Percentiles rank a stretch among this genome's conserved stretches.
Conservation (phyloP, 257 asterid species). For the Petunia secreta region DNA sequence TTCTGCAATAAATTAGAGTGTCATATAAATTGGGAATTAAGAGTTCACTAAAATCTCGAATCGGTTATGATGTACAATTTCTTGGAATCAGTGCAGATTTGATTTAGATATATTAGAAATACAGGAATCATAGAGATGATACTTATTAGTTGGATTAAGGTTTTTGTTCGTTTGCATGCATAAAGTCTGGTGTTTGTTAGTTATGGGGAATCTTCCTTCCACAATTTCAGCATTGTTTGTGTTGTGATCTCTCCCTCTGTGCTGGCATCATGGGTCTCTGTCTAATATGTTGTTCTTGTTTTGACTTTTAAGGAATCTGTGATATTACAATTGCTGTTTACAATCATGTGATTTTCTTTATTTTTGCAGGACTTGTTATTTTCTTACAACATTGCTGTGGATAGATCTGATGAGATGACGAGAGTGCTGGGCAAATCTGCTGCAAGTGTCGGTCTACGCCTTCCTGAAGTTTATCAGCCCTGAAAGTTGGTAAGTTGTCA, state of each 20-base stretch:
- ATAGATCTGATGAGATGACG: constrained; percentile 81
- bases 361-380: constrained; percentile 67
- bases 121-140: no score
- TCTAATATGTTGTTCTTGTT: neutral
- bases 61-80: neutral
- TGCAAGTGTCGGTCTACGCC: constrained; percentile 90
- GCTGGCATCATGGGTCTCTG: neutral
- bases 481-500: constrained; percentile 44
- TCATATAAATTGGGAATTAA: no score
- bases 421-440: constrained; percentile 78
- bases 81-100: neutral
- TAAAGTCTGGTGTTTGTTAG: neutral
- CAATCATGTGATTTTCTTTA: neutral
- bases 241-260: neutral
- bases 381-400: constrained; percentile 89
- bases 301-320: neutral
- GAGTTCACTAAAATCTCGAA: no score
- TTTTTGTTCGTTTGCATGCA: neutral
- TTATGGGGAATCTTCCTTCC: neutral
- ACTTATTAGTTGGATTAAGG: neutral
- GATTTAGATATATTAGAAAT: no score
- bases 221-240: neutral
- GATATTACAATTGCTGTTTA: neutral
- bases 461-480: constrained; percentile 73
- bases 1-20: no score